These are phyloP conservation scores for Colletotrichum sp. DNA, from an alignment of 2,329 filamentous ascomycete genomes.

Conservation along the genomic window DNA sequence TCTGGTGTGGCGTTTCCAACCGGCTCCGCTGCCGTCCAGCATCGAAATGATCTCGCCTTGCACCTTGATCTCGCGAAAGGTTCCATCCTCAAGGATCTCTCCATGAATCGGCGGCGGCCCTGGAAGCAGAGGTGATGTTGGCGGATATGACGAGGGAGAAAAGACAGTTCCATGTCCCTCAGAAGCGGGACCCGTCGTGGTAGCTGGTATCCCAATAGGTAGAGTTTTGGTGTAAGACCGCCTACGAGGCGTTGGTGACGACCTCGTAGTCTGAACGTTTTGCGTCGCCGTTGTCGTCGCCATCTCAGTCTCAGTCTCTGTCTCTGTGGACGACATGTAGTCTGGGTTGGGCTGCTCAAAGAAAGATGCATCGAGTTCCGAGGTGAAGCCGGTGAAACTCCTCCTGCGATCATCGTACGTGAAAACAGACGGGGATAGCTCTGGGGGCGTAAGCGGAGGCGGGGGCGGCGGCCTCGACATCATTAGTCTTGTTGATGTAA, in stretches of 20 bases:
- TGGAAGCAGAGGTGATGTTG: conserved; percentile 51
- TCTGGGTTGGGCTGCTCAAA: conserved; percentile 58
- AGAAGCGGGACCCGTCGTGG: conserved; percentile 15
- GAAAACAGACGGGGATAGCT: conserved; percentile 46
- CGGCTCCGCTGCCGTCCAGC: conserved; percentile 50
- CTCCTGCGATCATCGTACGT: conserved; percentile 45
- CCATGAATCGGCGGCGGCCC: conserved; percentile 45
- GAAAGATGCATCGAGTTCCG: conserved; percentile 41
- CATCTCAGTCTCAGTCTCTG: not conserved
- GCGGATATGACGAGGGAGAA: conserved; percentile 55
- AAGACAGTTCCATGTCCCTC: conserved; percentile 33
- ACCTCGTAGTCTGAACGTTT: conserved; percentile 23
- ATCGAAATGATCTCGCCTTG: conserved; percentile 57
- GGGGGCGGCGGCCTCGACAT: conserved; percentile 47
- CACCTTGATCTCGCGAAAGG: conserved; percentile 42
- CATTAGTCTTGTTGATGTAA: conserved; percentile 10
- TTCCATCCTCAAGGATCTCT: conserved; percentile 31
- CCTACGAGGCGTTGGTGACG: conserved; percentile 39
- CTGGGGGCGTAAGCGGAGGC: conserved; percentile 55
- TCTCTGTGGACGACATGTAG: conserved; percentile 44
- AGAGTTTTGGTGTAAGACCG: conserved; percentile 49
- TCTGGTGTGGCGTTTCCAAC: conserved; percentile 63
- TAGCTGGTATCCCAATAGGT: conserved; percentile 36
- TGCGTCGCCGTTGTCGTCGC: conserved; percentile 26
- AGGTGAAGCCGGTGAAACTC: conserved; percentile 35